Evolutionary conservation across 139 green algal species (phyloP), one percentile per base, ranked within the genome.

Genomic region (Pycnococcus provasolii): DNA sequence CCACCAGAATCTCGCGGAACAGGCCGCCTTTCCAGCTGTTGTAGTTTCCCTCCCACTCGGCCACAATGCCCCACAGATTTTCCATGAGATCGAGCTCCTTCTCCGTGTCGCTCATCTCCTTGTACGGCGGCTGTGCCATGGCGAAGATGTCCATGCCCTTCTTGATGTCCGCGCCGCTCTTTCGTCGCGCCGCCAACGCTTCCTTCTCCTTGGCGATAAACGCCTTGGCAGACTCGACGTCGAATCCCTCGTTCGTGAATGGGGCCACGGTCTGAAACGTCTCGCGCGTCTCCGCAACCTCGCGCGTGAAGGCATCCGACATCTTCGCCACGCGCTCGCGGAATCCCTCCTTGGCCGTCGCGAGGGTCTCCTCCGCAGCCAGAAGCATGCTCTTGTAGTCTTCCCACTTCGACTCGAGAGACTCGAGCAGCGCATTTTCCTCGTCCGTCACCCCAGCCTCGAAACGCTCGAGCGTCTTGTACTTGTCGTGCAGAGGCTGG

Each of bases 131-230:
- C 69, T 85, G 74, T 3, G 80, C 72, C 3, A 93, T 87, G n/a
- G 64, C 71, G 78, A 95, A 95, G 68, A 95, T 93, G 61, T 92
- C 86, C 83, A 93, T 88, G 69, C 88, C 88, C 13, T 64, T 53
- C 76, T 89, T 88, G 67, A 91, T 78, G 50, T 93, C 87, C 5
- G 45, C 41, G 1, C 75, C 75, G 67, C 79, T 73, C 53, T 70
- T 42, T 37, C 62, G 65, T 26, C 60, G 45, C 1, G 68, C 66
- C 41, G 65, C 67, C 2, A 74, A 63, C 42, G 44, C 42, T 45
- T 75, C 62, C 62, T 82, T 81, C 53, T 59, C 73, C 4, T 47
- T 53, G 1, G 66, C 42, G 55, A 86, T 80, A 67, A 76, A 84
- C 6, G 26, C 64, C 7, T 80, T 51, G 4, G 81, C 78, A 1